Base-by-base conservation (phyloP, 495 filamentous ascomycete genomes). In the Gamarada debralockiae region DNA sequence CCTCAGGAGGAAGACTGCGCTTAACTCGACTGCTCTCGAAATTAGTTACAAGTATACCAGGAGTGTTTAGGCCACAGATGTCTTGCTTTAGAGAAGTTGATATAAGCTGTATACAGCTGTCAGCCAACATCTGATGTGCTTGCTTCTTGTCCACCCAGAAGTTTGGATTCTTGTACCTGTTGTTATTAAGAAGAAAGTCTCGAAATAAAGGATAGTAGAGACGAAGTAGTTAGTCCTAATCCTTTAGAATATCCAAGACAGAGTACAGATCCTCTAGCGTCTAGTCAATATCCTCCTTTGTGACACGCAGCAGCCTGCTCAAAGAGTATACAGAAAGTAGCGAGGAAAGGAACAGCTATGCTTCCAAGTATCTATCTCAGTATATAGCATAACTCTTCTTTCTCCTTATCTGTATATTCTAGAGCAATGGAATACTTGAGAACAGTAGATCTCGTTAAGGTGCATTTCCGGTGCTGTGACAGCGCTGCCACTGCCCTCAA, bases 171-270 rank as follows among this genome's bases (percentile, higher is more conserved):
- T 61, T 7, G 52, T 62, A 64, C 42, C 59, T 60, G 13, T 62
- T 46, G 36, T 55, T 39, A 56, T 73, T 65, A 38, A 78, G 43
- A 13, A 81, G 68, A 55, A 73, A 80, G 56, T 80, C 76, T 40
- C 72, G 73, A 53, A 81, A 76, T n/a, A 75, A 78, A 14, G 64
- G 68, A 52, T 81, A 74, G 37, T 70, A 69, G 1, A 73, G 58
- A n/a, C 66, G 64, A 21, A 79, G 42, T 3, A 65, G 65, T 10
- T 22, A n/a, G 18, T 47, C 37, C 15, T 37, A 0, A 23, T 70
- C 50, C 2, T 64, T 45, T 38, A 69, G 64, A 29, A 73, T 59
- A 48, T 63, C 33, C 18, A 57, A 40, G 34, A 57, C 47, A 2
- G 54, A 9, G 38, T 52, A 25, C 3, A 57, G 40, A 13, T 52